Conservation (phyloP, 1,284 basidiomycete genomes). For the Marasmius tenuissimus region DNA sequence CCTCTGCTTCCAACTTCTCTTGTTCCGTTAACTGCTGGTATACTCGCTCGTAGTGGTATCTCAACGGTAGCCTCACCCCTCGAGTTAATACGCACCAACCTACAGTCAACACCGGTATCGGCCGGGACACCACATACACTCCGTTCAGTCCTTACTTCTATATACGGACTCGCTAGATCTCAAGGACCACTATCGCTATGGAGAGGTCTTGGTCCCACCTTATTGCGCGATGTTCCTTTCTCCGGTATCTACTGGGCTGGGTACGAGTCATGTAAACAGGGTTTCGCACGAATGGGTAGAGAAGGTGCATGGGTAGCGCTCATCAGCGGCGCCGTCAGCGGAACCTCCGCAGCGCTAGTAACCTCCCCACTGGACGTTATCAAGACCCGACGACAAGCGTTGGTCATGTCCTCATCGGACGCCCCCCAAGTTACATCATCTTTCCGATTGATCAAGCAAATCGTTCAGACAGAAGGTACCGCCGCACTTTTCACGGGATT, state of each 20-base stretch:
- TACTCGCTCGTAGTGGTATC: slow-evolving; percentile 79
- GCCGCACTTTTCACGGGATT: slow-evolving; percentile 84
- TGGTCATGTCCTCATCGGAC: slow-evolving; percentile 54
- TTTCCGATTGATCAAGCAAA: slow-evolving; percentile 64
- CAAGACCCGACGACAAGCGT: slow-evolving; percentile 89
- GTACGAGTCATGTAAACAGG: slow-evolving; percentile 66
- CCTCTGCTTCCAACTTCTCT: slow-evolving; percentile 55
- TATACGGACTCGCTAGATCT: slow-evolving; percentile 59
- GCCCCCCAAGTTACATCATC: slow-evolving; percentile 31
- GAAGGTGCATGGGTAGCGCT: slow-evolving; percentile 78
- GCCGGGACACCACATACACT: slow-evolving; percentile 73
- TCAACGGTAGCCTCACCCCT: slow-evolving; percentile 86
- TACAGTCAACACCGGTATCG: slow-evolving; percentile 83
- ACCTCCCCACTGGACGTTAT: slow-evolving; percentile 97
- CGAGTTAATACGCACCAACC: slow-evolving; percentile 91
- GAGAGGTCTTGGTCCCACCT: slow-evolving; percentile 87
- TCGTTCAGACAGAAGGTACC: slow-evolving; percentile 78
- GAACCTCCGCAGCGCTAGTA: slow-evolving; percentile 81
- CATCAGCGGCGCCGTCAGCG: slow-evolving; percentile 79
- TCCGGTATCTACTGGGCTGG: slow-evolving; percentile 91
- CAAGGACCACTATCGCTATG: slow-evolving; percentile 79
- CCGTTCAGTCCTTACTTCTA: slow-evolving; percentile 61
- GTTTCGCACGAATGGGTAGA: slow-evolving; percentile 49
- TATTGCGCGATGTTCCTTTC: slow-evolving; percentile 98
- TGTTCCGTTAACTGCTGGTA: slow-evolving; percentile 82